Evolutionary conservation across 75 land plant species (phyloP).

Genomic region (Sequoia sempervirens): DNA sequence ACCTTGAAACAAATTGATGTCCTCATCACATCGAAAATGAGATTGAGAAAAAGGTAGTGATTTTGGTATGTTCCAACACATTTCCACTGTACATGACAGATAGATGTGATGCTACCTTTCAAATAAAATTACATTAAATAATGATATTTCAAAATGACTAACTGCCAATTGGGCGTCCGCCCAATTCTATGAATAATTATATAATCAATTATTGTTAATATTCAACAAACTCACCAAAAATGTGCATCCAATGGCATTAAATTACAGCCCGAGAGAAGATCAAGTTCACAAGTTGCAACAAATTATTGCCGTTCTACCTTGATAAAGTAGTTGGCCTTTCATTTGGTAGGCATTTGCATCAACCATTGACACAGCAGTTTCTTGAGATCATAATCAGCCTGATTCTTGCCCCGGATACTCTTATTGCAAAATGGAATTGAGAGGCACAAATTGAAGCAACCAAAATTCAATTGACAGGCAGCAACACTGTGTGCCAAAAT

Average conservation of each 20-base stretch:
- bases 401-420: not conserved
- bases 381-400: not conserved
- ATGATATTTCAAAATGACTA: not conserved
- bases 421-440: not conserved
- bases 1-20: not conserved
- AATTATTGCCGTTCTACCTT: not conserved
- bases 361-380: not conserved
- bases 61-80: not conserved
- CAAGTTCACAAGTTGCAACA: not conserved
- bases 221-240: not conserved
- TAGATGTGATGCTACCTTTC: not conserved
- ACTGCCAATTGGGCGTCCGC: not conserved
- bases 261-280: not conserved
- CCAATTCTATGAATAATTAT: not conserved
- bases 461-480: conserved; percentile 1
- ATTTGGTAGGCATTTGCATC: not conserved
- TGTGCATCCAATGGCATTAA: not conserved
- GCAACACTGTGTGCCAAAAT: not conserved
- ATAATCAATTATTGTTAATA: not conserved
- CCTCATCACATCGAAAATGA: not conserved
- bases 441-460: not conserved
- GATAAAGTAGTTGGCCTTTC: not conserved
- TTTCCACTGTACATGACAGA: not conserved
- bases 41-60: not conserved
- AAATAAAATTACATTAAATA: not conserved